phyloP scores from a whole-genome alignment of 306 rosid genomes.

The Delonix regia region DNA sequence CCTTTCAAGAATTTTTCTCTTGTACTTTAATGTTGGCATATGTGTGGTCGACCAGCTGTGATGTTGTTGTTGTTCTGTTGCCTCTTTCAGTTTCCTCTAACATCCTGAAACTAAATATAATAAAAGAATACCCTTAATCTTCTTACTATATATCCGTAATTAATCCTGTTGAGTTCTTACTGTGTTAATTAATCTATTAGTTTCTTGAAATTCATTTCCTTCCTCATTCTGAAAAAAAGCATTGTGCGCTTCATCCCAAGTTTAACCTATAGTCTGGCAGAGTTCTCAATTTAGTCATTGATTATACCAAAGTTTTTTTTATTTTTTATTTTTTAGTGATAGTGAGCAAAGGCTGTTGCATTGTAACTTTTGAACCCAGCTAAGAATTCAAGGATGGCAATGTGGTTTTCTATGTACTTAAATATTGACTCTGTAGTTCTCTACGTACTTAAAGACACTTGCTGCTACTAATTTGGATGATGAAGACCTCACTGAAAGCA shows the following conservation, averaged over 20 bases:
- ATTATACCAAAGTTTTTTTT: not conserved
- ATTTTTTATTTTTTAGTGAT: not conserved
- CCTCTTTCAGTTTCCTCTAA: constrained; percentile 11
- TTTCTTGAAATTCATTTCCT: no score
- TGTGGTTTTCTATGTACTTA: constrained; percentile 12
- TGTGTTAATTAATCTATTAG: not conserved
- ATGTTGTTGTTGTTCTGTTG: constrained; percentile 28
- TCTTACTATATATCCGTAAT: not conserved
- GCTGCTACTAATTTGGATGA: constrained; percentile 92
- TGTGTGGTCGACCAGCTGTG: not conserved
- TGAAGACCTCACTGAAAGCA: constrained; percentile 86
- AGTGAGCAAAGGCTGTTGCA: not conserved
- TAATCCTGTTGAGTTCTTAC: constrained; percentile 1
- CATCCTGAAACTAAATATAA: constrained; percentile 26
- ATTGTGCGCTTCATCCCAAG: constrained; percentile 13
- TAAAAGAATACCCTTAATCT: constrained; percentile 15
- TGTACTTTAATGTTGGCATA: constrained; percentile 9
- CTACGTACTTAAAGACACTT: constrained; percentile 67
- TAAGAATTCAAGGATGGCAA: not conserved
- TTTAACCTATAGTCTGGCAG: constrained; percentile 10
- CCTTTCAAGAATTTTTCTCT: constrained; percentile 13
- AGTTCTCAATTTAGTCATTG: constrained; percentile 3
- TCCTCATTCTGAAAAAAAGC: no score
- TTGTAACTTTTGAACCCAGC: not conserved
- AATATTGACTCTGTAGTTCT: constrained; percentile 24